A percentile compares a stretch with the other conserved stretches of the same genome.
These are phyloP conservation scores for Fusarium temperatum DNA, from an alignment of 2,329 filamentous ascomycete genomes.

Conservation along the genomic window DNA sequence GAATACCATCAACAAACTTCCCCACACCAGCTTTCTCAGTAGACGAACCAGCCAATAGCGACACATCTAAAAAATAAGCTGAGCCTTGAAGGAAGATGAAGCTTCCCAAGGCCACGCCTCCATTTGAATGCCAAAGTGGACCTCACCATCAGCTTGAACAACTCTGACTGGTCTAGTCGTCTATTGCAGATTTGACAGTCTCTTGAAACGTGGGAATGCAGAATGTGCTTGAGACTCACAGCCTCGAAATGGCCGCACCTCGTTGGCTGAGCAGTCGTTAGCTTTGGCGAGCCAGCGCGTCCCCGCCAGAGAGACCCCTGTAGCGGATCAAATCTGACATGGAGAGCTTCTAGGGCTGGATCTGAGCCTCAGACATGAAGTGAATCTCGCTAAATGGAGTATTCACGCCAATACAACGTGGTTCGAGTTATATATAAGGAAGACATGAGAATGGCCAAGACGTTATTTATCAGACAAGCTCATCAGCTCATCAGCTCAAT, in stretches of 20 bases:
- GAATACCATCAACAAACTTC: background rate
- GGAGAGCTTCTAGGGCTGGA: background rate
- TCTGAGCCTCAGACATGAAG: conserved; percentile 14
- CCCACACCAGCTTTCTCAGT: conserved; percentile 6
- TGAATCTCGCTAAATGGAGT: background rate
- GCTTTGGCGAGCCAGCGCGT: conserved; percentile 32
- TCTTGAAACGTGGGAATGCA: background rate
- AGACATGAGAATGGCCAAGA: background rate
- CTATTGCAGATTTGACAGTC: background rate
- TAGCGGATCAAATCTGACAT: background rate
- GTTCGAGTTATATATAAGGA: conserved; percentile 21
- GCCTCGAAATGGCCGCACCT: conserved; percentile 3
- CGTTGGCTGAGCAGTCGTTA: conserved; percentile 24
- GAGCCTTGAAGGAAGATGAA: background rate
- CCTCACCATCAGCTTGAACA: background rate
- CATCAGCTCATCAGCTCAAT: conserved; percentile 1
- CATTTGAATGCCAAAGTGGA: background rate
- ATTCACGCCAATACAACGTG: background rate
- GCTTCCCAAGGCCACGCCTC: conserved; percentile 7
- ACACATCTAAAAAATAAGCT: background rate
- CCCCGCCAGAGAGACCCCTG: background rate
- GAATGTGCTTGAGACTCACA: background rate
- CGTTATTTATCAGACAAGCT: background rate
- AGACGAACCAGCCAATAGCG: conserved; percentile 10
- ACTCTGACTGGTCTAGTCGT: conserved; percentile 17